Percentiles rank a stretch among this genome's conserved stretches.
phyloP scores from a whole-genome alignment of 108 stramenopile genomes.

The Cyclotella cryptica region DNA sequence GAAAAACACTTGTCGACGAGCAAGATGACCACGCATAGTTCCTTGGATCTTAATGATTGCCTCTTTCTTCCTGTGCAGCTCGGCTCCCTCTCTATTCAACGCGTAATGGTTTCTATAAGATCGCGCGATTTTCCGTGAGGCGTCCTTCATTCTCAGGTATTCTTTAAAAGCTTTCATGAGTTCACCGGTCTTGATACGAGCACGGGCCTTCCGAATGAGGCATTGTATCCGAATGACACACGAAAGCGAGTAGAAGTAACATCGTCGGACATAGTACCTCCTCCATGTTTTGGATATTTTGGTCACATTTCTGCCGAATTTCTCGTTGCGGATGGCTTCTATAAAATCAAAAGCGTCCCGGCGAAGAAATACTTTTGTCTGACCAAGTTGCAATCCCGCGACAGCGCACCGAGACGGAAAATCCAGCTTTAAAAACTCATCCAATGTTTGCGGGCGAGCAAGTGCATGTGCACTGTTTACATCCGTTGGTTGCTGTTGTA shows the following conservation, averaged over 20 bases:
- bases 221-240: slow-evolving; percentile 46
- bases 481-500: slow-evolving; percentile 18
- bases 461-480: slow-evolving; percentile 33
- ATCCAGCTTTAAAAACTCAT: slow-evolving; percentile 50
- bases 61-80: slow-evolving; percentile 31
- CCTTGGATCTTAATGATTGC: slow-evolving; percentile 49
- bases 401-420: slow-evolving; percentile 62
- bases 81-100: slow-evolving; percentile 42
- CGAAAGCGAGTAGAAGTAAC: slow-evolving; percentile 8
- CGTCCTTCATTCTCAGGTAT: slow-evolving; percentile 34
- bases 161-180: slow-evolving; percentile 45
- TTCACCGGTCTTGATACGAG: slow-evolving; percentile 27
- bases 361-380: slow-evolving; percentile 80
- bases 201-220: slow-evolving; percentile 30
- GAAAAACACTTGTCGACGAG: slow-evolving; percentile 33
- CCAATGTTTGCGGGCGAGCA: slow-evolving; percentile 47
- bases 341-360: slow-evolving; percentile 70
- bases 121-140: slow-evolving; percentile 45
- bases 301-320: slow-evolving; percentile 52
- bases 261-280: slow-evolving; percentile 27
- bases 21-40: slow-evolving; percentile 36
- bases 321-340: slow-evolving; percentile 57
- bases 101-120: slow-evolving; percentile 42
- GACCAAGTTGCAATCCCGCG: slow-evolving; percentile 72
- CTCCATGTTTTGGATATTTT: slow-evolving; percentile 51